Evolutionary conservation across 2,329 filamentous ascomycete genomes (phyloP).

Genomic region (Fusarium drepaniforme): DNA sequence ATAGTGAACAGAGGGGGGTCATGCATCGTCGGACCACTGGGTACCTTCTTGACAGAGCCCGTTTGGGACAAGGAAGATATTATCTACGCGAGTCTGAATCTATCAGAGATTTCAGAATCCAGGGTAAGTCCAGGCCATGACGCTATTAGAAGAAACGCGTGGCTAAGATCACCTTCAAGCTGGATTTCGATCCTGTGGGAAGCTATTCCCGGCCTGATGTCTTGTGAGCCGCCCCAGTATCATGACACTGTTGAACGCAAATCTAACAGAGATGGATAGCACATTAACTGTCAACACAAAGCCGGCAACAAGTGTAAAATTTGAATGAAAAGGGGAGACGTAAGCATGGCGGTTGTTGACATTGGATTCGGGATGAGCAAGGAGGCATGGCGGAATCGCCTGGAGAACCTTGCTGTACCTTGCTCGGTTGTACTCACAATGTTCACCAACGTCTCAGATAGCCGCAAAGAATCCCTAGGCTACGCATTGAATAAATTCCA

Average conservation of each 20-base stretch:
- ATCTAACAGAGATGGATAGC: background rate
- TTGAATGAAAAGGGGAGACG: background rate
- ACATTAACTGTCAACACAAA: background rate
- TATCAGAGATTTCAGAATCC: background rate
- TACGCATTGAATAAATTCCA: background rate
- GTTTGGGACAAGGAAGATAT: background rate
- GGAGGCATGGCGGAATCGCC: background rate
- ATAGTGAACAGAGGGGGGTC: background rate
- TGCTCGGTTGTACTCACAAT: background rate
- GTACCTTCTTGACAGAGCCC: background rate
- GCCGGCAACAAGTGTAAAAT: background rate
- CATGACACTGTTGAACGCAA: background rate
- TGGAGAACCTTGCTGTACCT: background rate
- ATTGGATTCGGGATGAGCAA: background rate
- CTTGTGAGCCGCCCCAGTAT: background rate
- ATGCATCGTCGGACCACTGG: background rate
- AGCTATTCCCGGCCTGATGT: background rate
- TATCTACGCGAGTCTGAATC: background rate
- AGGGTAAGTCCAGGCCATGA: background rate
- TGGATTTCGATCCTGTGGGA: background rate
- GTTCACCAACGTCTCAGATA: background rate
- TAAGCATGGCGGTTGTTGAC: background rate
- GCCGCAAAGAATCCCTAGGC: background rate
- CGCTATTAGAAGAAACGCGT: background rate
- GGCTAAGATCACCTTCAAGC: background rate